Conservation (phyloP, 2,329 filamentous ascomycete species). For the Pezicula rhizophila region DNA sequence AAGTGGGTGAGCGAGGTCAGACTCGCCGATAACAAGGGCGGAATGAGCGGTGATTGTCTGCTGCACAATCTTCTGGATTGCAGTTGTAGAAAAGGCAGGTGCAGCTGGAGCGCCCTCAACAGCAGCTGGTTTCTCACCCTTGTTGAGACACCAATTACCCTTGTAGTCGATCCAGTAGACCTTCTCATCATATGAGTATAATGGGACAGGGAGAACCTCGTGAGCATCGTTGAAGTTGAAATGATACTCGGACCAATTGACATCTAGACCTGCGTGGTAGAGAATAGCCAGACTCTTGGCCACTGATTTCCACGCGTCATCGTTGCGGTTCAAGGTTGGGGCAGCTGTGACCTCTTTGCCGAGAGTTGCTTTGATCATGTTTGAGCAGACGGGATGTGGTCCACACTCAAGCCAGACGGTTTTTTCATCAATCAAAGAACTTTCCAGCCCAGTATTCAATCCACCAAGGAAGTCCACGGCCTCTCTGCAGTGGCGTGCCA, state of each 20-base stretch:
- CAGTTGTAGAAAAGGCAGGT: conserved; percentile 8
- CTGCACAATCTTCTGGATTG: conserved; percentile 36
- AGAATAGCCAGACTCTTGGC: conserved; percentile 48
- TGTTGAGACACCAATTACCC: conserved; percentile 56
- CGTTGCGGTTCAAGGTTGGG: conserved; percentile 43
- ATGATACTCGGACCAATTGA: conserved; percentile 56
- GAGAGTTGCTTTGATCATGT: conserved; percentile 60
- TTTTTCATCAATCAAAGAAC: conserved; percentile 56
- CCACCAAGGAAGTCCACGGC: conserved; percentile 63
- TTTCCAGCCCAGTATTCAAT: conserved; percentile 51
- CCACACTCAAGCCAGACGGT: conserved; percentile 68
- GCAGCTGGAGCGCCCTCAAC: conserved; percentile 45
- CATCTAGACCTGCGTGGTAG: conserved; percentile 51
- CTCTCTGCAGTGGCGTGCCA: conserved; percentile 60
- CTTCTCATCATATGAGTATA: conserved; percentile 57
- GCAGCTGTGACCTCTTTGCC: conserved; percentile 31
- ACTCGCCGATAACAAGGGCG: conserved; percentile 46
- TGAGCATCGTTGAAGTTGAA: conserved; percentile 46
- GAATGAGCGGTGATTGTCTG: conserved; percentile 42
- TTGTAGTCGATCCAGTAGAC: conserved; percentile 41
- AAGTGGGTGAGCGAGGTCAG: conserved; percentile 46
- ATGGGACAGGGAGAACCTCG: conserved; percentile 48
- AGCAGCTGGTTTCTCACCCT: conserved; percentile 45
- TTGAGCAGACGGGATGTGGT: conserved; percentile 61
- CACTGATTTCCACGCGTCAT: conserved; percentile 50